Base-by-base conservation (phyloP, 2,329 filamentous ascomycete species). In the Periconia macrospinosa region DNA sequence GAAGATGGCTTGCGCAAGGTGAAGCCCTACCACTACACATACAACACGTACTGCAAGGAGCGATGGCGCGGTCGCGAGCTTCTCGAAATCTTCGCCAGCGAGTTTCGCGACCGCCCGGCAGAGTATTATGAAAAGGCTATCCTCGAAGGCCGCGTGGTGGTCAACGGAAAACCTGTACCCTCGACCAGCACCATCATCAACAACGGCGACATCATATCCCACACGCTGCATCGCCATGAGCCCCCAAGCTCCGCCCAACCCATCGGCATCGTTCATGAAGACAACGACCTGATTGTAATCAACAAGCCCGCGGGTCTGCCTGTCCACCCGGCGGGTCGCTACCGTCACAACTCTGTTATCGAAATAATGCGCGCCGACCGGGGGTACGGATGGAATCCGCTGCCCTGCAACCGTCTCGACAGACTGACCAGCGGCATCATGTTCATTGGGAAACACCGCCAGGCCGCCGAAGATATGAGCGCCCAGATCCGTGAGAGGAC, bases 221-320 rank as follows among this genome's bases (percentile, higher is more conserved):
- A 99, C 75, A 97, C 92, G 3, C 82, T 96, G 56, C 94, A 99
- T 74, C 89, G 94, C 14, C 94, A 99, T 72, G 94, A 99, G 75
- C 94, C 94, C 1, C 94, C 94, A 1, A 91, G 97, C 30, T 92
- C 91, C 1, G 87, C 86, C 15, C 84, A 90, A 41, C 85, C 90
- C 0, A 88, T 99, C 47, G 85, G 84, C 15, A 83, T 97, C 44
- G 86, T 99, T 40, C 89, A 96, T 74, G 94, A 99, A 74, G 91
- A 96, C 63, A 85, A 95, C 44, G 89, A 92, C 61, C 88, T 99
- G 79, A 89, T 99, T 54, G 92, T 97, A 57, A 96, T 99, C 72
- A 92, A 97, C 78, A 99, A 99, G 75, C 94, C 94, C 0, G 89
- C 93, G 0, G 94, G 94, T 7, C 87, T 99, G 41, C 94, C 94